A percentile compares a stretch with the other conserved stretches of the same genome.
These are phyloP conservation scores for Monosporascus sp. DNA, from an alignment of 2,329 filamentous ascomycete species.

Conservation along the genomic window DNA sequence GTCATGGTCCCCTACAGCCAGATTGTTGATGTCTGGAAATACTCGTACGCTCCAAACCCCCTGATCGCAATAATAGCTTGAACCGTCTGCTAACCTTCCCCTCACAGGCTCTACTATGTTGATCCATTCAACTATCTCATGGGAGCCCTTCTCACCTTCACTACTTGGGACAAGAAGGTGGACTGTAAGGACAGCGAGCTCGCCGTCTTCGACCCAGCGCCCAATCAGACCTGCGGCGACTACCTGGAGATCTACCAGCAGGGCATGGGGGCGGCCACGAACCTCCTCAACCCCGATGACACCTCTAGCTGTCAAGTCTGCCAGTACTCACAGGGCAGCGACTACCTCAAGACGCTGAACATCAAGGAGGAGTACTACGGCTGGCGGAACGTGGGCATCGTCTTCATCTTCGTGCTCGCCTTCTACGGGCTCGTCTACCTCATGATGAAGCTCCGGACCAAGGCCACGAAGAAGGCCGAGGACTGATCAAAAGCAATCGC, in stretches of 20 bases:
- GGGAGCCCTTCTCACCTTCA: slow-evolving; percentile 55
- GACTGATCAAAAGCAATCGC: too few species aligned
- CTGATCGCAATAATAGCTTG: too few species aligned
- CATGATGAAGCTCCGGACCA: slow-evolving; percentile 44
- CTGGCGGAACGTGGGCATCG: slow-evolving; percentile 25
- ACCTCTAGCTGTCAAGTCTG: slow-evolving; percentile 7
- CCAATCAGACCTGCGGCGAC: slow-evolving; percentile 44
- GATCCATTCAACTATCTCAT: slow-evolving; percentile 72
- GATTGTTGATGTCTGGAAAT: slow-evolving; percentile 67
- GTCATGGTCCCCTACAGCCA: slow-evolving; percentile 56
- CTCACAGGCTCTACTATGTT: too few species aligned
- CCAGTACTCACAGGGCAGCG: slow-evolving; percentile 10
- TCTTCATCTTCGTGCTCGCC: slow-evolving; percentile 35
- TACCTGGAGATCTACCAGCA: slow-evolving; percentile 47
- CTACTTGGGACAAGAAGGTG: slow-evolving; percentile 53
- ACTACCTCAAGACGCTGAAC: slow-evolving; percentile 13
- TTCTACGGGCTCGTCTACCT: slow-evolving; percentile 38
- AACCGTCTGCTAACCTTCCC: too few species aligned
- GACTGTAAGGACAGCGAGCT: slow-evolving; percentile 58
- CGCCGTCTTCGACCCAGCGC: slow-evolving; percentile 51
- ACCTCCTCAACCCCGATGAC: slow-evolving; percentile 3
- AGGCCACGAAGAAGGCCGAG: slow-evolving; percentile 38
- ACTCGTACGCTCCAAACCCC: slow-evolving; percentile 66
- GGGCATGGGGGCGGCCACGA: slow-evolving; percentile 38
- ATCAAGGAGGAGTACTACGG: slow-evolving; percentile 12